These are phyloP conservation scores for Phytophthora idaei DNA, from an alignment of 352 stramenopile genomes.

Conservation along the genomic window DNA sequence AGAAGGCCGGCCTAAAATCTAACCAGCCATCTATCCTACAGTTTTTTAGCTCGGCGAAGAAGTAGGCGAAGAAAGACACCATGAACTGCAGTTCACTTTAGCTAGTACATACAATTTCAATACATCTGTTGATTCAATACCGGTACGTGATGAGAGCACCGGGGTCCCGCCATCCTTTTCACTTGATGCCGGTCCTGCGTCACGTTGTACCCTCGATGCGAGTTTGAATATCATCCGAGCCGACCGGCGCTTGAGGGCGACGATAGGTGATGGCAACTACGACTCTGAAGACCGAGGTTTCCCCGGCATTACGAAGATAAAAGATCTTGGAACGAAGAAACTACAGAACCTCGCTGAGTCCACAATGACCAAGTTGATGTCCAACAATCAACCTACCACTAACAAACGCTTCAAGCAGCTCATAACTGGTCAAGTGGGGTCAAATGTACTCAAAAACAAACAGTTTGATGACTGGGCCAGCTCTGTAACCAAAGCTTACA, in stretches of 20 bases:
- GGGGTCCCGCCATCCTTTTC: too few species aligned
- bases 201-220: too few species aligned
- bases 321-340: slow-evolving; percentile 6
- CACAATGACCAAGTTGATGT: not conserved
- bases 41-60: too few species aligned
- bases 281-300: not conserved
- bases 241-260: not conserved
- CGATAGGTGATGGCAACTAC: not conserved
- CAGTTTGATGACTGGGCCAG: slow-evolving; percentile 6
- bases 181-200: too few species aligned
- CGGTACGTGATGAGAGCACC: too few species aligned
- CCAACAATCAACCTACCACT: not conserved
- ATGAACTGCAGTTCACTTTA: too few species aligned
- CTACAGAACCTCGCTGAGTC: not conserved
- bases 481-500: slow-evolving; percentile 1
- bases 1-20: too few species aligned
- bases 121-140: too few species aligned
- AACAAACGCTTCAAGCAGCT: not conserved
- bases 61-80: too few species aligned
- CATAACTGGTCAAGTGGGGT: not conserved
- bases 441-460: not conserved
- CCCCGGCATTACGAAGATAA: not conserved
- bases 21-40: too few species aligned
- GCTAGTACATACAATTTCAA: too few species aligned
- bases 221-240: not conserved